Percentiles rank a stretch among this genome's conserved stretches.
Conservation (phyloP, 2,329 filamentous ascomycete species). For the Pseudogymnoascus sp. region DNA sequence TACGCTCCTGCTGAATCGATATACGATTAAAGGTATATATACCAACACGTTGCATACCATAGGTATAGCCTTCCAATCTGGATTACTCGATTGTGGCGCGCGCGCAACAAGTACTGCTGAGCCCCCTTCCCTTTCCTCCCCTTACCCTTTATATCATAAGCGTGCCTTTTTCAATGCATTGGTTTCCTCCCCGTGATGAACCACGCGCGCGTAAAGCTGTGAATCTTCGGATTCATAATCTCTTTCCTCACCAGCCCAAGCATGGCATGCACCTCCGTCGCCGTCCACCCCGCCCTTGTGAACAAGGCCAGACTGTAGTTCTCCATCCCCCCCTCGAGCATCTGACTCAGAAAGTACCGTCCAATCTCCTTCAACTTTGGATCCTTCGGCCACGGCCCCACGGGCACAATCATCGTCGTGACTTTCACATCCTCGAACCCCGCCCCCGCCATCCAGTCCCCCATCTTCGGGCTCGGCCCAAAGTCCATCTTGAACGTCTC, state of each 20-base stretch:
- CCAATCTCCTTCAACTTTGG: slow-evolving; percentile 25
- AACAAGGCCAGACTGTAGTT: slow-evolving; percentile 19
- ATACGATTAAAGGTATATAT: neutral
- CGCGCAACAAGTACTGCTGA: neutral
- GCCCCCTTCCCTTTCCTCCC: neutral
- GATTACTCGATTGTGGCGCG: neutral
- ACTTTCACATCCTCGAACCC: slow-evolving; percentile 38
- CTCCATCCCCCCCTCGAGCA: slow-evolving; percentile 19
- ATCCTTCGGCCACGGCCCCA: slow-evolving; percentile 31
- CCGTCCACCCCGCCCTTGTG: slow-evolving; percentile 18
- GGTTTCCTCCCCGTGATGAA: neutral
- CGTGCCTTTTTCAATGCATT: neutral
- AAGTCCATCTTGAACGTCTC: slow-evolving; percentile 16
- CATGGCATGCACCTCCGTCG: slow-evolving; percentile 17
- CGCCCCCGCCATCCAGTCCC: slow-evolving; percentile 25
- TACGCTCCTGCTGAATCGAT: neutral
- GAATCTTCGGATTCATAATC: slow-evolving; percentile 17
- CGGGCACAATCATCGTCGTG: slow-evolving; percentile 19
- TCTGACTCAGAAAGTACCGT: slow-evolving; percentile 17
- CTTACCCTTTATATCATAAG: neutral
- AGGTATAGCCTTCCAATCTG: neutral
- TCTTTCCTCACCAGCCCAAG: slow-evolving; percentile 17
- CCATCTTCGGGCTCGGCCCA: slow-evolving; percentile 17
- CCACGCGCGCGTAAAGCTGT: slow-evolving; percentile 18
- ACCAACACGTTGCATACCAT: neutral